These are phyloP conservation scores for Rhizoclosmatium sp. DNA, from an alignment of 192 early-diverging fungal species.

Conservation along the genomic window DNA sequence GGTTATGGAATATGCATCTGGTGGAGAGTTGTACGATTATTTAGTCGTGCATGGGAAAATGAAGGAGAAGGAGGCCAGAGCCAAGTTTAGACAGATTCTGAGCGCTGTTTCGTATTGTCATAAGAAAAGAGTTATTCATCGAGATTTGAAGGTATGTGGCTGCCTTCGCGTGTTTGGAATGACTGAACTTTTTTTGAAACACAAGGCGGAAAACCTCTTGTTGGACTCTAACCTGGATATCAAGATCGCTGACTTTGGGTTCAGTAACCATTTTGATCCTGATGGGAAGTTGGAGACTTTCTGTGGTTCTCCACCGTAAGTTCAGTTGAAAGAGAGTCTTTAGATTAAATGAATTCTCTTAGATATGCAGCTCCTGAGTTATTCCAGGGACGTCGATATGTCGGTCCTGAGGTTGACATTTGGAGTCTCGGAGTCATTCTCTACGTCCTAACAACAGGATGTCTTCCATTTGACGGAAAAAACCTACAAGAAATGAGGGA, in stretches of 20 bases:
- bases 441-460: constrained; percentile 93
- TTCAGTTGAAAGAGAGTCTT: not conserved
- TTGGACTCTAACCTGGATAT: constrained; percentile 66
- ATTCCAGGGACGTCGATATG: constrained; percentile 75
- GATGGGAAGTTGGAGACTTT: constrained; percentile 72
- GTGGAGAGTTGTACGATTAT: constrained; percentile 96
- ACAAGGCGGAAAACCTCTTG: constrained; percentile 60
- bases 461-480: constrained; percentile 97
- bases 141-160: constrained; percentile 33
- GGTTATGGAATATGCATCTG: constrained; percentile 93
- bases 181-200: constrained; percentile 52
- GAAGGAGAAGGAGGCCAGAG: constrained; percentile 70
- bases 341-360: not conserved
- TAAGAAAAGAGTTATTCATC: constrained; percentile 68
- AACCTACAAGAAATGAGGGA: constrained; percentile 79
- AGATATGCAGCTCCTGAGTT: constrained; percentile 81
- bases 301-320: constrained; percentile 69
- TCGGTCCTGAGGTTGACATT: constrained; percentile 98
- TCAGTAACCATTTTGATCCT: constrained; percentile 65
- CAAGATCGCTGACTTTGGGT: constrained; percentile 71
- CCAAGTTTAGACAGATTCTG: constrained; percentile 68
- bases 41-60: constrained; percentile 87
- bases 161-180: not conserved
- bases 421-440: constrained; percentile 98
- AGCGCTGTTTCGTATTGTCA: constrained; percentile 70